Percentiles rank a stretch among this genome's conserved stretches.
These are phyloP conservation scores for Russula sp. DNA, from an alignment of 768 basidiomycete species.

Conservation along the genomic window DNA sequence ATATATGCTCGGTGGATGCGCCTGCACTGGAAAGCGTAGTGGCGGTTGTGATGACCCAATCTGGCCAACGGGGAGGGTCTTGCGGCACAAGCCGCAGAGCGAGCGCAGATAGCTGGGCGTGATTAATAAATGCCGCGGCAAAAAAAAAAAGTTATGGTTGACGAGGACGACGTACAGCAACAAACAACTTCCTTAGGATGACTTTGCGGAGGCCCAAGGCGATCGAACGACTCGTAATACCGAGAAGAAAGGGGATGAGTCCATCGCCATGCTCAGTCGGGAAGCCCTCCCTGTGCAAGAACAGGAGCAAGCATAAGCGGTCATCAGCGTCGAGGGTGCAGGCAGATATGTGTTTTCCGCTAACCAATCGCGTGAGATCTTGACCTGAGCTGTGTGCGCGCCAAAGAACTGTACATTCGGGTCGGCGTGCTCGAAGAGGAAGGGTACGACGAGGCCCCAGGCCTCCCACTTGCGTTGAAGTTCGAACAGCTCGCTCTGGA, in stretches of 20 bases:
- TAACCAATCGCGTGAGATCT: slow-evolving; percentile 92
- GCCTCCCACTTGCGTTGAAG: slow-evolving; percentile 72
- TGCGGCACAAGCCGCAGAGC: slow-evolving; percentile 65
- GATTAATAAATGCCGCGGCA: slow-evolving; percentile 5
- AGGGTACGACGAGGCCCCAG: slow-evolving; percentile 78
- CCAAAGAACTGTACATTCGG: slow-evolving; percentile 91
- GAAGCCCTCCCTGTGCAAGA: slow-evolving; percentile 57
- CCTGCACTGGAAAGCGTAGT: slow-evolving; percentile 55
- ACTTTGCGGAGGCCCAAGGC: slow-evolving; percentile 54
- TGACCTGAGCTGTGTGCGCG: slow-evolving; percentile 89
- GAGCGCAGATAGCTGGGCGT: slow-evolving; percentile 35
- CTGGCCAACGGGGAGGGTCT: slow-evolving; percentile 58
- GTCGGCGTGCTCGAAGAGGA: slow-evolving; percentile 58
- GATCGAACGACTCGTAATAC: slow-evolving; percentile 63
- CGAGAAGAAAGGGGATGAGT: slow-evolving; percentile 62
- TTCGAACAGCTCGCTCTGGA: slow-evolving; percentile 70
- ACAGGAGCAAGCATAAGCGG: not conserved
- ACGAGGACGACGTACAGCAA: slow-evolving; percentile 53
- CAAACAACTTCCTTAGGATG: slow-evolving; percentile 82
- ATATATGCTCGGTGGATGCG: slow-evolving; percentile 51
- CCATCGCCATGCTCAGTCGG: slow-evolving; percentile 52
- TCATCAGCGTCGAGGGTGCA: not conserved
- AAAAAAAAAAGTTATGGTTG: not conserved
- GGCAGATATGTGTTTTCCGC: not conserved
- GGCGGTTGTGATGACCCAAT: slow-evolving; percentile 68